Evolutionary conservation across 164 flowering plant species (phyloP).

Genomic region (Vitis cinerea): DNA sequence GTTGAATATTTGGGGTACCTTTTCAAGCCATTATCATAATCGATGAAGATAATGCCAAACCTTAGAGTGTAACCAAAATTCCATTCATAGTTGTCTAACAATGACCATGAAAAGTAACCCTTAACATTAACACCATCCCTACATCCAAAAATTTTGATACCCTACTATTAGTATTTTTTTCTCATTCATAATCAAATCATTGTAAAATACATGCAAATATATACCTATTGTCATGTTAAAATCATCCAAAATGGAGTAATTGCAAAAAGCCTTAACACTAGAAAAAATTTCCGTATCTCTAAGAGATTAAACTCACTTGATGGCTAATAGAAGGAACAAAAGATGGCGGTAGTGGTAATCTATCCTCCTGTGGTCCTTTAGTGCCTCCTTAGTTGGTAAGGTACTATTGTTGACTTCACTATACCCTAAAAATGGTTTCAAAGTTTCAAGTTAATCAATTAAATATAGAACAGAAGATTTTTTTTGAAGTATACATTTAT

Average conservation of each 20-base stretch:
- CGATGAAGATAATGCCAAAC: conserved; percentile 22
- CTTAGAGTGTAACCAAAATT: conserved; percentile 21
- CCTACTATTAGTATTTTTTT: not conserved
- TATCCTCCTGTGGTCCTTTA: conserved; percentile 27
- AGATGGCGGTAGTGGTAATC: conserved; percentile 28
- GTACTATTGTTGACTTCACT: conserved; percentile 13
- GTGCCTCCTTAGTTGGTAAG: conserved; percentile 15
- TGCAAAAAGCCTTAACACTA: no score
- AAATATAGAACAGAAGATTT: not conserved
- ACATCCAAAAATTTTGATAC: not conserved
- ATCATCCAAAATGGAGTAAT: no score
- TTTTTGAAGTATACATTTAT: no score
- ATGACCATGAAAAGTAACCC: conserved; percentile 28
- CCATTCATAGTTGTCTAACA: conserved; percentile 31
- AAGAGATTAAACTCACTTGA: conserved; percentile 19
- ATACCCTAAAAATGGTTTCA: conserved; percentile 11
- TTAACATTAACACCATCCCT: conserved; percentile 23
- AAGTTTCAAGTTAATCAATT: not conserved
- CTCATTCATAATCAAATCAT: not conserved
- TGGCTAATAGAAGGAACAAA: conserved; percentile 18
- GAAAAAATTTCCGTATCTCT: not conserved
- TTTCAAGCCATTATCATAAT: conserved; percentile 11
- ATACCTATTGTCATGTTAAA: no score
- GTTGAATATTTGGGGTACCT: conserved; percentile 23
- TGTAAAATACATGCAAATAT: not conserved